phyloP scores from a whole-genome alignment of 768 basidiomycete genomes.

The Mycena filopes region DNA sequence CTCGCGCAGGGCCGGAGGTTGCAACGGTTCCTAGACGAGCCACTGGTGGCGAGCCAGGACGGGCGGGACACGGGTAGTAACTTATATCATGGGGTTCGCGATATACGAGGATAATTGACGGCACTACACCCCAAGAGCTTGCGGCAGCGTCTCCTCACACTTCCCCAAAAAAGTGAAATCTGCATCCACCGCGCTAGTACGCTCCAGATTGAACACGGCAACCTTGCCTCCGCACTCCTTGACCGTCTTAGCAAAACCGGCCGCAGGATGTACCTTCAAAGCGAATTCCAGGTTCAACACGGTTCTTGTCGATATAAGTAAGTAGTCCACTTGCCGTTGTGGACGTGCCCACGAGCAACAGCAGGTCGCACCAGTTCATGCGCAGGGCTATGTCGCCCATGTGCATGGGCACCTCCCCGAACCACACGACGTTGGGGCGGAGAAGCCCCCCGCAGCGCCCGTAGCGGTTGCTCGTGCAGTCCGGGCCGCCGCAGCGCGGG shows the following conservation, averaged over 20 bases:
- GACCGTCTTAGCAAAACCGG: constrained; percentile 29
- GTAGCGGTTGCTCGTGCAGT: constrained; percentile 20
- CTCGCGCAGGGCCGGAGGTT: too few species aligned
- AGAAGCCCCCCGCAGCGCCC: constrained; percentile 42
- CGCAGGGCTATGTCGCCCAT: constrained; percentile 41
- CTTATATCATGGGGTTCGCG: background rate
- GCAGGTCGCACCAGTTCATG: constrained; percentile 44
- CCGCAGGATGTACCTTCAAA: background rate
- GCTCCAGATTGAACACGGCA: too few species aligned
- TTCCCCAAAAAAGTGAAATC: constrained; percentile 45
- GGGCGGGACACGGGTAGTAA: too few species aligned
- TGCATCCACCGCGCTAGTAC: too few species aligned
- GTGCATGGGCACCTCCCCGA: constrained; percentile 46
- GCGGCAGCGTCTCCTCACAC: background rate
- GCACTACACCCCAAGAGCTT: constrained; percentile 10
- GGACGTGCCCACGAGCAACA: background rate
- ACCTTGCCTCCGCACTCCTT: too few species aligned
- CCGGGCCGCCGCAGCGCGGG: constrained; percentile 38
- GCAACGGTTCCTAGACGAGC: too few species aligned
- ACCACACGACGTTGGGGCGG: constrained; percentile 55
- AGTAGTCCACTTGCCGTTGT: constrained; percentile 18
- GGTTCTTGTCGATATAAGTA: constrained; percentile 37
- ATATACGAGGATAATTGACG: background rate
- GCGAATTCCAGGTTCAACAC: constrained; percentile 49
- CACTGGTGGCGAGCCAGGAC: too few species aligned